phyloP scores from a whole-genome alignment of 2,329 filamentous ascomycete species.

The Dichotomopilus funicola region DNA sequence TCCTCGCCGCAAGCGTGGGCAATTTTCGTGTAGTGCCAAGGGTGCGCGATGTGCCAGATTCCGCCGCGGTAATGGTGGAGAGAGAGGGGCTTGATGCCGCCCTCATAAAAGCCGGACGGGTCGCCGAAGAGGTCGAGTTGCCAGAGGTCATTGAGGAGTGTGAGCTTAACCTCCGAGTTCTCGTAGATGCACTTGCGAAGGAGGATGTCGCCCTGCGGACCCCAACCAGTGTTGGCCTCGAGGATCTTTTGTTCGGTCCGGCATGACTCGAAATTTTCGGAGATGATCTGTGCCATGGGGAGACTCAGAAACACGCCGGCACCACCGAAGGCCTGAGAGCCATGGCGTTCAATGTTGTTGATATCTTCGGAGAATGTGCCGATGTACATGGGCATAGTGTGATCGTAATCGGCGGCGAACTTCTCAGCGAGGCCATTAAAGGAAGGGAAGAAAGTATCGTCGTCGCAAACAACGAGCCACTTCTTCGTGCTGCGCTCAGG shows the following conservation, averaged over 20 bases:
- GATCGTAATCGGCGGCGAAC: conserved; percentile 43
- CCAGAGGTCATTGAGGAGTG: conserved; percentile 50
- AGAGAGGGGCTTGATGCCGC: conserved; percentile 52
- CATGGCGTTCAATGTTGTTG: conserved; percentile 52
- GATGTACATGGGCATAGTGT: conserved; percentile 49
- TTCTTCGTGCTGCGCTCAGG: conserved; percentile 41
- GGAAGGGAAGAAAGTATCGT: conserved; percentile 59
- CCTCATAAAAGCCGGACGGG: conserved; percentile 58
- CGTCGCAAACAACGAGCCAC: conserved; percentile 58
- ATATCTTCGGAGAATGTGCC: conserved; percentile 57
- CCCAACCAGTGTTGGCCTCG: conserved; percentile 52
- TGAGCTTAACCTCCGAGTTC: conserved; percentile 52
- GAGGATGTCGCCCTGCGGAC: conserved; percentile 54
- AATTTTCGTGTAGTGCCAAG: conserved; percentile 51
- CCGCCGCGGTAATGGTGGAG: conserved; percentile 60
- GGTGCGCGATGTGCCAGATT: conserved; percentile 48
- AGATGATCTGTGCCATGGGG: conserved; percentile 31
- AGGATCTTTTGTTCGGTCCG: conserved; percentile 44
- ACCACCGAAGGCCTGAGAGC: conserved; percentile 58
- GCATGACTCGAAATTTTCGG: conserved; percentile 30
- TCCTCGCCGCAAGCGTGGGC: conserved; percentile 55
- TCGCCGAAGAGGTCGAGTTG: conserved; percentile 56
- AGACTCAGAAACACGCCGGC: conserved; percentile 57
- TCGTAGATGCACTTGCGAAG: conserved; percentile 59
- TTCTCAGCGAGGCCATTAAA: conserved; percentile 48